Evolutionary conservation across 2,329 filamentous ascomycete species (phyloP).

Genomic region (Aureobasidium sp.): DNA sequence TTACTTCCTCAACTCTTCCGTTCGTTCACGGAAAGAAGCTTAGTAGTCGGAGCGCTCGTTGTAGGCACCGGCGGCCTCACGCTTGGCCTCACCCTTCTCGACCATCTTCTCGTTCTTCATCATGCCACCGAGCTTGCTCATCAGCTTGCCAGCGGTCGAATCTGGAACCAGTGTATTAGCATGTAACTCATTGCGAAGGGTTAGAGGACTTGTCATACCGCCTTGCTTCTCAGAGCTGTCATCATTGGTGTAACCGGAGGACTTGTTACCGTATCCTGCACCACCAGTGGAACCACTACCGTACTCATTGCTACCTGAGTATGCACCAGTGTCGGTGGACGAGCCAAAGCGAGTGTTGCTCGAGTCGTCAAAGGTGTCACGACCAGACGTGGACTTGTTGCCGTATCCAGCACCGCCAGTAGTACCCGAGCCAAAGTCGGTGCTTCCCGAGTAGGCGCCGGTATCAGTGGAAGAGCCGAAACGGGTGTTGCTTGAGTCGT

Average conservation of each 20-base stretch:
- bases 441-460: constrained; percentile 28
- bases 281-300: constrained; percentile 21
- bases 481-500: constrained; percentile 16
- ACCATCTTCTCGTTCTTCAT: constrained; percentile 42
- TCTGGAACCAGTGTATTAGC: constrained; percentile 18
- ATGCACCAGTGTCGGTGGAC: not conserved
- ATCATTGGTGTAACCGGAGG: not conserved
- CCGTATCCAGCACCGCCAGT: constrained; percentile 16
- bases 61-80: constrained; percentile 28
- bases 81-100: constrained; percentile 45
- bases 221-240: constrained; percentile 4
- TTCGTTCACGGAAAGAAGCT: too few species aligned
- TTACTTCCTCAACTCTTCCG: not conserved
- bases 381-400: constrained; percentile 23
- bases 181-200: not conserved
- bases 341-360: constrained; percentile 1
- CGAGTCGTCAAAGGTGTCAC: constrained; percentile 27
- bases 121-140: constrained; percentile 39
- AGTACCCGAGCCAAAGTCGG: not conserved
- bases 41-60: not conserved
- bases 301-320: not conserved
- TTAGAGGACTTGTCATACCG: not conserved
- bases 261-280: constrained; percentile 33
- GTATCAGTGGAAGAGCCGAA: constrained; percentile 4
- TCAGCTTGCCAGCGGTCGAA: constrained; percentile 47